Evolutionary conservation across 768 basidiomycete species (phyloP), one percentile per base, ranked within the genome.

Genomic region (Kwoniella botswanensis): DNA sequence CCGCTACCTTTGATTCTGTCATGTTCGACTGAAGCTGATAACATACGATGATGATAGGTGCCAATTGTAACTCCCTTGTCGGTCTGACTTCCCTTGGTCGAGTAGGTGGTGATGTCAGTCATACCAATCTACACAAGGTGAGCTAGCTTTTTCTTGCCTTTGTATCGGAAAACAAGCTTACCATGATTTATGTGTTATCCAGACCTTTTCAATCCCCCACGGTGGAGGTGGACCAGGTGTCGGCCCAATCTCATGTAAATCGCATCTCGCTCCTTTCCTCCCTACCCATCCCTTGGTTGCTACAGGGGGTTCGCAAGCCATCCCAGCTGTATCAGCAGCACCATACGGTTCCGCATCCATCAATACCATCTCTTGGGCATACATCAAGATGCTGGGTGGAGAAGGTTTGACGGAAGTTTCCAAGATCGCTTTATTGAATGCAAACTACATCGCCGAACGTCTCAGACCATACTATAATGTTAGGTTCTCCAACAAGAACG

Each of bases 381-480:
- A 97, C 84, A 93, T 97, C 87, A 96, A 93, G 86, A 98, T 99
- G 97, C 89, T 99, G n/a, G 97, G 97, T 29, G 96, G 95, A 9
- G 86, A 89, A 66, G 97, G 97, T 7, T 88, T 99, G 29, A 88
- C 89, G 24, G 88, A 93, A 70, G 90, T 94, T 0, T 92, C 94
- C 2, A 92, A 91, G 76, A 85, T 93, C 41, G 93, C 97, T 1
- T 87, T 99, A 41, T 88, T 99, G 54, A 98, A 90, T 79, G 97
- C 97, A 60, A 99, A 99, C 84, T 99, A 98, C 84, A 97, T 98
- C 88, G 94, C 95, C 21, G 88, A 90, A 77, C 89, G 93, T 58
- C 89, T 99, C 43, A 88, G 90, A 59, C 89, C 88, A 17, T 88
- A 94, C 83, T 98, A 98, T 84, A 93, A 85, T 67, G 84, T 98